phyloP scores from a whole-genome alignment of 345 rosid species.

The Camelina laxa region DNA sequence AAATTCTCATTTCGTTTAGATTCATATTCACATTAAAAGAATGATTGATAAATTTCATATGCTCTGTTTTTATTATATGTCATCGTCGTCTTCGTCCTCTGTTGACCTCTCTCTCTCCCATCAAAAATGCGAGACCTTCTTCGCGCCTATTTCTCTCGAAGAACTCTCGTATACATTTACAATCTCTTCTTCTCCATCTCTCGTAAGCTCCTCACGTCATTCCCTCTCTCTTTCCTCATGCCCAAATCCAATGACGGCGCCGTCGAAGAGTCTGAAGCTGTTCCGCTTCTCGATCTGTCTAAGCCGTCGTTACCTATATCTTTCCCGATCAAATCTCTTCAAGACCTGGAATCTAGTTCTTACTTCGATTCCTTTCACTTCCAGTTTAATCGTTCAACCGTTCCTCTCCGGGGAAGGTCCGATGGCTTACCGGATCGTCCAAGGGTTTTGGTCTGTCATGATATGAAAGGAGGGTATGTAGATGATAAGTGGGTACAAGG shows the following conservation, averaged over 20 bases:
- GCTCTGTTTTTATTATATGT: neutral
- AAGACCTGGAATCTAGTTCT: conserved; percentile 61
- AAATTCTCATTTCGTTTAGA: conserved; percentile 13
- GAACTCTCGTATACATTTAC: conserved; percentile 43
- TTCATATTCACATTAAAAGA: conserved; percentile 9
- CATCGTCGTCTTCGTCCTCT: conserved; percentile 25
- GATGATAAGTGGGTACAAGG: conserved; percentile 94
- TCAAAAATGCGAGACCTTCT: conserved; percentile 38
- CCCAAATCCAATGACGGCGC: conserved; percentile 38
- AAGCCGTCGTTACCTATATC: conserved; percentile 68
- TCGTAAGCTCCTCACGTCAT: conserved; percentile 18
- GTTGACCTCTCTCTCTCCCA: conserved; percentile 10
- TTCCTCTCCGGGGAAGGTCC: conserved; percentile 50
- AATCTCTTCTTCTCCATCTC: conserved; percentile 40
- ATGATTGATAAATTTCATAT: neutral
- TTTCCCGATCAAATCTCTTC: conserved; percentile 70
- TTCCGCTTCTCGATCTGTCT: conserved; percentile 55
- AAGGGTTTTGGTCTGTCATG: conserved; percentile 83
- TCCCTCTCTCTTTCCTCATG: conserved; percentile 41
- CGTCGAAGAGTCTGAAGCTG: conserved; percentile 30
- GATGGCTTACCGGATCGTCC: conserved; percentile 50
- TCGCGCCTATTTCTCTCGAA: conserved; percentile 41
- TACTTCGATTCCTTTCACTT: conserved; percentile 83
- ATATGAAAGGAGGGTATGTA: conserved; percentile 71
- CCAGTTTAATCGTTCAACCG: conserved; percentile 65